Evolutionary conservation across 768 basidiomycete species (phyloP).

Genomic region (Suillus subluteus): DNA sequence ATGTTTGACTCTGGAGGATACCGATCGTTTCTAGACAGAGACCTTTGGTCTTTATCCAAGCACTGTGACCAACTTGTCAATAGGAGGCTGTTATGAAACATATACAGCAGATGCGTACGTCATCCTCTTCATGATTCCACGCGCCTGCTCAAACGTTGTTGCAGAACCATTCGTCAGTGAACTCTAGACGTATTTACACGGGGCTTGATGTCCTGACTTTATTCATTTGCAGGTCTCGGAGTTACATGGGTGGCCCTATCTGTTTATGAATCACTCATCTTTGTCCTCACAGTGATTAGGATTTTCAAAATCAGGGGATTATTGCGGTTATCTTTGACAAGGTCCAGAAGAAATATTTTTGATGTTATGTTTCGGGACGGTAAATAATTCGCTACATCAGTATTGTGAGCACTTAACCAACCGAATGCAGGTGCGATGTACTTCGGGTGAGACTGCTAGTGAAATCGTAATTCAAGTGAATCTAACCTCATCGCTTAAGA

Average conservation of each 20-base stretch:
- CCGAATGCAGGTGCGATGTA: background rate
- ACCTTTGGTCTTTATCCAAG: background rate
- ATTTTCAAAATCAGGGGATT: background rate
- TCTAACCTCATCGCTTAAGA: background rate
- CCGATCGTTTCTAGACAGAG: background rate
- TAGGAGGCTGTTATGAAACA: background rate
- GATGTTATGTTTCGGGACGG: conserved; percentile 1
- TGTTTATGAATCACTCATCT: background rate
- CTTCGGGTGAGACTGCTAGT: background rate
- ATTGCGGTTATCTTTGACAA: background rate
- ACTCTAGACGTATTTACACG: background rate
- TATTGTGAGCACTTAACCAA: background rate
- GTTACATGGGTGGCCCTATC: background rate
- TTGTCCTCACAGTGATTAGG: background rate
- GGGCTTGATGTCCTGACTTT: background rate
- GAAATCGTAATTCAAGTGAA: background rate
- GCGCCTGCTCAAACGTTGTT: background rate
- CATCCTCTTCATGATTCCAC: background rate
- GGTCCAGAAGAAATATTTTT: background rate
- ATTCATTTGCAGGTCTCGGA: background rate
- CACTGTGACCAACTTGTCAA: background rate
- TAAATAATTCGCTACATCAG: background rate
- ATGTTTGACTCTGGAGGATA: background rate
- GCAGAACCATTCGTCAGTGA: background rate
- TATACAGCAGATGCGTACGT: background rate